Conservation (phyloP, 2,329 filamentous ascomycete species). For the Camillea tinctor region DNA sequence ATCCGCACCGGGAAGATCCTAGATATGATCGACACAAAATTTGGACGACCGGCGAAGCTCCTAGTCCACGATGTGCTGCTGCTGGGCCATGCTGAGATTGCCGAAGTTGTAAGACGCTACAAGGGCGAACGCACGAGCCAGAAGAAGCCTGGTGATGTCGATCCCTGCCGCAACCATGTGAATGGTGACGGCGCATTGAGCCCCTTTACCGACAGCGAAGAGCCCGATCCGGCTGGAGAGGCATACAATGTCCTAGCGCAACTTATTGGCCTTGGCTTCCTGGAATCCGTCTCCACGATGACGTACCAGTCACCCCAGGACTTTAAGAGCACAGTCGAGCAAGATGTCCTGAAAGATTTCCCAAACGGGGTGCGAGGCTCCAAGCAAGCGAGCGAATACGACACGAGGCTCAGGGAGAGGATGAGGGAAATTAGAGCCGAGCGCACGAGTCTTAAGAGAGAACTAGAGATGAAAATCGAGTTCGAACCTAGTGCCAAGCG, state of each 20-base stretch:
- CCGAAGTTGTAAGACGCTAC: constrained; percentile 67
- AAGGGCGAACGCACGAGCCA: constrained; percentile 35
- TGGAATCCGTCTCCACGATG: constrained; percentile 60
- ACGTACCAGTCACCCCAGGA: constrained; percentile 63
- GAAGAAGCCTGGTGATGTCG: constrained; percentile 18
- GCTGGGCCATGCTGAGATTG: constrained; percentile 73
- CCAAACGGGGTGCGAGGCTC: constrained; percentile 55
- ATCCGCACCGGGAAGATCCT: constrained; percentile 80
- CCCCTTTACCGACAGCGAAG: constrained; percentile 27
- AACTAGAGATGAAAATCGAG: constrained; percentile 22
- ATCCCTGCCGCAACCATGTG: constrained; percentile 29
- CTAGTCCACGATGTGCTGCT: constrained; percentile 74
- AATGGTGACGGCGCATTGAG: constrained; percentile 34
- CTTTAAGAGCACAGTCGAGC: constrained; percentile 59
- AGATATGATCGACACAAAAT: constrained; percentile 69
- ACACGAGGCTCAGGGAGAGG: constrained; percentile 31
- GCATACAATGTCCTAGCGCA: constrained; percentile 51
- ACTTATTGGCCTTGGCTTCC: constrained; percentile 62
- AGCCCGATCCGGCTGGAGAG: constrained; percentile 35
- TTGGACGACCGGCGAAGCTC: constrained; percentile 71
- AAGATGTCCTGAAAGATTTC: constrained; percentile 57
- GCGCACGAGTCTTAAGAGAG: constrained; percentile 26
- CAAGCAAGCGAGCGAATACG: constrained; percentile 65
- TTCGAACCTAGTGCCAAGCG: constrained; percentile 43
- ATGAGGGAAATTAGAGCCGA: constrained; percentile 24